A percentile compares a stretch with the other conserved stretches of the same genome.
Evolutionary conservation across 192 early-diverging fungal species (phyloP).

Genomic region (Chytriomyces sp.): DNA sequence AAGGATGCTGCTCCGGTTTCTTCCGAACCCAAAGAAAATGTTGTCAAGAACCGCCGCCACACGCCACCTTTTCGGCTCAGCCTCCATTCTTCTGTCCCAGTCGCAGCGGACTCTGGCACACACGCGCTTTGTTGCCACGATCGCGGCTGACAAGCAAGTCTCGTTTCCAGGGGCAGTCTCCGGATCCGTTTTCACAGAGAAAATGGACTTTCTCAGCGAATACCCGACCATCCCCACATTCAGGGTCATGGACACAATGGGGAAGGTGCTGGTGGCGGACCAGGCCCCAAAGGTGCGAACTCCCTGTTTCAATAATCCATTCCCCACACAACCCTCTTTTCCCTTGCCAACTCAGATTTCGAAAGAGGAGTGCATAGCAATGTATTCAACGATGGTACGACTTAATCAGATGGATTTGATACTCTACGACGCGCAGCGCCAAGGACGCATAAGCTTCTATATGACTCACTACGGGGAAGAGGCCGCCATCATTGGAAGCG

Average conservation of each 20-base stretch:
- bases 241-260: slow-evolving; percentile 88
- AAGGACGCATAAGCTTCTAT: slow-evolving; percentile 97
- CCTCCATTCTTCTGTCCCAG: no score
- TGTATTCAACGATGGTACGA: slow-evolving; percentile 90
- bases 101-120: no score
- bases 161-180: slow-evolving; percentile 52
- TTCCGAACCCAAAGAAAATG: no score
- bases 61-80: no score
- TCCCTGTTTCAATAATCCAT: no score
- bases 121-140: no score
- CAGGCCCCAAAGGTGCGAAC: slow-evolving; percentile 63
- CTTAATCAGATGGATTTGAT: slow-evolving; percentile 93
- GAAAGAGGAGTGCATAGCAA: slow-evolving; percentile 72
- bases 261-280: slow-evolving; percentile 70
- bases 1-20: no score
- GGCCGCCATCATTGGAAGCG: slow-evolving; percentile 84
- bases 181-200: slow-evolving; percentile 54
- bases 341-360: slow-evolving; percentile 57
- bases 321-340: background rate
- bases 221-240: slow-evolving; percentile 78
- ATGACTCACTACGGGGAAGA: slow-evolving; percentile 99
- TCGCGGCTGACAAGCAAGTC: no score
- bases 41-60: no score
- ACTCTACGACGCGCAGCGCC: slow-evolving; percentile 96
- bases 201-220: slow-evolving; percentile 44